Percentiles rank a stretch among this genome's conserved stretches.
Conservation (phyloP, 176 grass and related monocot species). For the Eleusine indica region DNA sequence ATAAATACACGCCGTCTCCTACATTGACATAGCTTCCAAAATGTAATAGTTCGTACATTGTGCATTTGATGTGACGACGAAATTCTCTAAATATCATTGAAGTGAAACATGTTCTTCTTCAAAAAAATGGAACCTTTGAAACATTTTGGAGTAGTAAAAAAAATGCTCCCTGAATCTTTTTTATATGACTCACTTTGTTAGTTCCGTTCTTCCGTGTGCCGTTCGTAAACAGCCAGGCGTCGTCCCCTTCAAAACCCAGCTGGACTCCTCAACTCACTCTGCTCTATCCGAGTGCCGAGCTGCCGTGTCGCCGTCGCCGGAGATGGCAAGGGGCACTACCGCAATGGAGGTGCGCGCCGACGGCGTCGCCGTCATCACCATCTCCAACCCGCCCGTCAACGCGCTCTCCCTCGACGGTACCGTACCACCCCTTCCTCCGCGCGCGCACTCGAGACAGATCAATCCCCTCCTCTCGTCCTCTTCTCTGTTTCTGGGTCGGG, state of each 20-base stretch:
- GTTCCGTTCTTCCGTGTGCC: background rate
- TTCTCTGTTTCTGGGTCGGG: background rate
- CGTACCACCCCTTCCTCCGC: background rate
- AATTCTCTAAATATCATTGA: no score
- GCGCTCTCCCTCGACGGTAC: slow-evolving; percentile 71
- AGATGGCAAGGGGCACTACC: slow-evolving; percentile 64
- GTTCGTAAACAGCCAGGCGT: background rate
- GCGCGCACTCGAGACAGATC: no score
- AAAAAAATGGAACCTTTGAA: background rate
- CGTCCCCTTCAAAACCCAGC: no score
- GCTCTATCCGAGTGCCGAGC: background rate
- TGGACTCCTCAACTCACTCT: background rate
- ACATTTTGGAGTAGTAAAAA: no score
- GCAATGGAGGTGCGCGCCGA: slow-evolving; percentile 76
- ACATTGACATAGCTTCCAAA: background rate
- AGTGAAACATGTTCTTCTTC: no score
- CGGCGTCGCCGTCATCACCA: slow-evolving; percentile 80
- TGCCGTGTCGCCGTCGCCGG: background rate
- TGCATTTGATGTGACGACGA: no score
- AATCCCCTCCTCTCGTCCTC: background rate
- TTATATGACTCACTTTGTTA: background rate
- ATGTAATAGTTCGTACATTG: no score
- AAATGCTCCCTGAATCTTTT: no score
- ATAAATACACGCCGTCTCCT: background rate
- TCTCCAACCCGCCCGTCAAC: slow-evolving; percentile 88